phyloP scores from a whole-genome alignment of 2,329 filamentous ascomycete species.

The Chaetomium globosum region DNA sequence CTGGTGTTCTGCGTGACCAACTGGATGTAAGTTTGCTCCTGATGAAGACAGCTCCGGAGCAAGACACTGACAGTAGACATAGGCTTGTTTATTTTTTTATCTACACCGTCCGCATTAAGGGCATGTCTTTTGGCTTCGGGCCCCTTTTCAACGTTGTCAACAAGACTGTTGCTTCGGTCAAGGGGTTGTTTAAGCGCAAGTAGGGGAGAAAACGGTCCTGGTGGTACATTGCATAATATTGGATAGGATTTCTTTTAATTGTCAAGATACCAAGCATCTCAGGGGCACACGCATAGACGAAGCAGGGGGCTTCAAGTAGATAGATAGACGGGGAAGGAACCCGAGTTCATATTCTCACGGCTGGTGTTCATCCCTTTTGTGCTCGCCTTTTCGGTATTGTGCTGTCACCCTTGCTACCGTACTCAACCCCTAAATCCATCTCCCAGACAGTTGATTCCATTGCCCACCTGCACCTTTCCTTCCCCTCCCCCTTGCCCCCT shows the following conservation, averaged over 20 bases:
- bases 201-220: not conserved
- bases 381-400: no score
- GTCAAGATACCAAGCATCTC: constrained; percentile 5
- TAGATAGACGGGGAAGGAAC: not conserved
- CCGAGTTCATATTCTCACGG: not conserved
- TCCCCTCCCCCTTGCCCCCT: no score
- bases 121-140: constrained; percentile 39
- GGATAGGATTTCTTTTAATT: not conserved
- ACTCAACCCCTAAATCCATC: no score
- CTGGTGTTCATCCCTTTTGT: not conserved
- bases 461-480: no score
- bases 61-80: not conserved
- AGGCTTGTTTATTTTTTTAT: constrained; percentile 41
- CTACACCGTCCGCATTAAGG: constrained; percentile 38
- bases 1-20: constrained; percentile 67
- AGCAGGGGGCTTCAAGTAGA: not conserved
- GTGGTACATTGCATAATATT: not conserved
- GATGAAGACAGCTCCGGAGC: not conserved
- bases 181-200: constrained; percentile 28
- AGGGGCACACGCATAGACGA: constrained; percentile 1
- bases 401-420: no score
- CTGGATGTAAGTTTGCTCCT: constrained; percentile 45
- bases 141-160: constrained; percentile 29
- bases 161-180: constrained; percentile 24
- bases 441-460: no score